Percentiles rank a stretch among this genome's conserved stretches.
Evolutionary conservation across 106 monocot genomes (phyloP).

Genomic region (Phalaenopsis aphrodite): DNA sequence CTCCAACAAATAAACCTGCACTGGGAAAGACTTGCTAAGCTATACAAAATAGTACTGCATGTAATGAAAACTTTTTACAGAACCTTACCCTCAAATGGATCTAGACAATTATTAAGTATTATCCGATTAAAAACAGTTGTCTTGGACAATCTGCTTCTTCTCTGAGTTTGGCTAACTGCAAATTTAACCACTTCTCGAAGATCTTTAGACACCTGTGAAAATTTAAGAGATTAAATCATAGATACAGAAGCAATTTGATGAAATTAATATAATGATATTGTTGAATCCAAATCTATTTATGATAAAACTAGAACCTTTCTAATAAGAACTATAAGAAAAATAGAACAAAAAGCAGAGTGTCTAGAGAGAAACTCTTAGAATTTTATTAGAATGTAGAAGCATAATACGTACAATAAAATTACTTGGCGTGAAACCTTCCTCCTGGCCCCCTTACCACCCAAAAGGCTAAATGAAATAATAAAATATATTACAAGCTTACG

Average conservation of each 20-base stretch:
- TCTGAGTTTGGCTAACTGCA: constrained; percentile 69
- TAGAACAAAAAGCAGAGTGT: too few species aligned
- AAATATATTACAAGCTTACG: too few species aligned
- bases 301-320: too few species aligned
- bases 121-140: constrained; percentile 71
- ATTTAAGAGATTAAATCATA: background rate
- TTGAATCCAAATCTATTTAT: too few species aligned
- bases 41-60: background rate
- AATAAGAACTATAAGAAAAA: too few species aligned
- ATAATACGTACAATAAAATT: too few species aligned
- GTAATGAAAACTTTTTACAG: background rate
- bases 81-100: constrained; percentile 77
- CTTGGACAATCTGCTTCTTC: constrained; percentile 41
- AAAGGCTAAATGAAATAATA: too few species aligned
- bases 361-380: too few species aligned
- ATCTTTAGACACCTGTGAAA: constrained; percentile 54
- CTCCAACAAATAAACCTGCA: constrained; percentile 84
- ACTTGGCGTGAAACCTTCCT: too few species aligned
- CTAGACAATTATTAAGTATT: constrained; percentile 33
- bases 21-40: background rate
- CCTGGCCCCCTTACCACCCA: too few species aligned
- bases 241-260: background rate
- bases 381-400: too few species aligned
- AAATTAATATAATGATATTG: too few species aligned
- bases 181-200: constrained; percentile 65